Conservation (phyloP, 2,329 filamentous ascomycete genomes). For the Tolypocladium endophyticum region DNA sequence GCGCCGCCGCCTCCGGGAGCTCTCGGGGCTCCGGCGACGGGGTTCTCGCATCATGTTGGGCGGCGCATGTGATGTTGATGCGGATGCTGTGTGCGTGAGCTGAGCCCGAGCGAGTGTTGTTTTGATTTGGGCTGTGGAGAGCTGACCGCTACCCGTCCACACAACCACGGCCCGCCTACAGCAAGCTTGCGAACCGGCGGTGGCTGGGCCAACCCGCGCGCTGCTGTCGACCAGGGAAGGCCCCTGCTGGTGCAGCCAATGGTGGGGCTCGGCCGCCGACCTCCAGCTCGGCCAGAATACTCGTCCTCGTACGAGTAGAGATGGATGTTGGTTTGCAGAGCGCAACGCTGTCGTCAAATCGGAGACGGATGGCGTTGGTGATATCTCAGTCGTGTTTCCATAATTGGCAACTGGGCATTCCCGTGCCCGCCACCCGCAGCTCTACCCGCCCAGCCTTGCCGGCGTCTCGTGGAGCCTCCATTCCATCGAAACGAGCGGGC, state of each 20-base stretch:
- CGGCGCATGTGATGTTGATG: constrained; percentile 9
- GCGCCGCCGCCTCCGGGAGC: constrained; percentile 37
- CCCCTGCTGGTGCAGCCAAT: not conserved
- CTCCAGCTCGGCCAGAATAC: not conserved
- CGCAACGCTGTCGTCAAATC: not conserved
- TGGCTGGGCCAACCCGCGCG: not conserved
- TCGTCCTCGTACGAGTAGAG: not conserved
- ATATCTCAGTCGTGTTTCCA: not conserved
- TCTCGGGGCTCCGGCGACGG: constrained; percentile 46
- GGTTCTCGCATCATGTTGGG: constrained; percentile 42
- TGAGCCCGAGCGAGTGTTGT: not conserved
- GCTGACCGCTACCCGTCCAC: not conserved
- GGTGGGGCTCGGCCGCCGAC: not conserved
- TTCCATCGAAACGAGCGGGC: not conserved
- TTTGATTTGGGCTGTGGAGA: not conserved
- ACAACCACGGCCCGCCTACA: not conserved
- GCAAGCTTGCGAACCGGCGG: not conserved
- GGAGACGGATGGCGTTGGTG: not conserved
- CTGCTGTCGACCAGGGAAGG: not conserved
- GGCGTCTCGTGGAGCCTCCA: not conserved
- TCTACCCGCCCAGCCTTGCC: not conserved
- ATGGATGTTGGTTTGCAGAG: not conserved
- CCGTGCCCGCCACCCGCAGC: not conserved
- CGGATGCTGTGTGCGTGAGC: not conserved
- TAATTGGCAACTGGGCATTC: not conserved